Percentiles rank a stretch among this genome's conserved stretches.
These are phyloP conservation scores for Coemansia sp. DNA, from an alignment of 192 early-diverging fungal genomes.

Conservation along the genomic window DNA sequence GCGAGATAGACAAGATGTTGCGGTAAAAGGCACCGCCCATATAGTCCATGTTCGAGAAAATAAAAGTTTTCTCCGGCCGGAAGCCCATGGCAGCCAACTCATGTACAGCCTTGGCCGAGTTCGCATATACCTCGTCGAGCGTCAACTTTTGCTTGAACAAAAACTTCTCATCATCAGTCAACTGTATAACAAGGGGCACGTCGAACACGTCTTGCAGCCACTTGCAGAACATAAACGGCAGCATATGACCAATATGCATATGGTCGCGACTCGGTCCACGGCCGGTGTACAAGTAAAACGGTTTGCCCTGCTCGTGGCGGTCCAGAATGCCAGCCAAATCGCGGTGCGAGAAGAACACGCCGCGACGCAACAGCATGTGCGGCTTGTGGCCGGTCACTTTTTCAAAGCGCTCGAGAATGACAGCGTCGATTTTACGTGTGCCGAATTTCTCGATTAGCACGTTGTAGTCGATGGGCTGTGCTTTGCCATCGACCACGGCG, in stretches of 20 bases:
- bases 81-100: conserved; percentile 96
- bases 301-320: conserved; percentile 92
- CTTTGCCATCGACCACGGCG: conserved; percentile 82
- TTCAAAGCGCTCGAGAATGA: conserved; percentile 77
- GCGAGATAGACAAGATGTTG: conserved; percentile 87
- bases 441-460: conserved; percentile 87
- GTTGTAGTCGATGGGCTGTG: conserved; percentile 89
- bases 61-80: conserved; percentile 93
- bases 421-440: conserved; percentile 74
- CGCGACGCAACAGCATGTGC: conserved; percentile 83
- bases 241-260: conserved; percentile 97
- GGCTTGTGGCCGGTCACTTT: conserved; percentile 77
- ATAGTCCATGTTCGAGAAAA: conserved; percentile 90
- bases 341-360: conserved; percentile 93
- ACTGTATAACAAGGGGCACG: conserved; percentile 91
- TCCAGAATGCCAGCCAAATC: conserved; percentile 85
- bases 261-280: conserved; percentile 87
- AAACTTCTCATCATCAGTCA: conserved; percentile 99
- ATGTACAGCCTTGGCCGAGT: conserved; percentile 76
- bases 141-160: conserved; percentile 90
- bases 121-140: conserved; percentile 75
- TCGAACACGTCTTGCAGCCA: conserved; percentile 97
- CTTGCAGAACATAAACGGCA: conserved; percentile 97
- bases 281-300: conserved; percentile 97
- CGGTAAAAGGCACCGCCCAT: conserved; percentile 93